Evolutionary conservation across 2,329 filamentous ascomycete genomes (phyloP), one percentile per base, ranked within the genome.

Genomic region (Rachicladosporium sp.): DNA sequence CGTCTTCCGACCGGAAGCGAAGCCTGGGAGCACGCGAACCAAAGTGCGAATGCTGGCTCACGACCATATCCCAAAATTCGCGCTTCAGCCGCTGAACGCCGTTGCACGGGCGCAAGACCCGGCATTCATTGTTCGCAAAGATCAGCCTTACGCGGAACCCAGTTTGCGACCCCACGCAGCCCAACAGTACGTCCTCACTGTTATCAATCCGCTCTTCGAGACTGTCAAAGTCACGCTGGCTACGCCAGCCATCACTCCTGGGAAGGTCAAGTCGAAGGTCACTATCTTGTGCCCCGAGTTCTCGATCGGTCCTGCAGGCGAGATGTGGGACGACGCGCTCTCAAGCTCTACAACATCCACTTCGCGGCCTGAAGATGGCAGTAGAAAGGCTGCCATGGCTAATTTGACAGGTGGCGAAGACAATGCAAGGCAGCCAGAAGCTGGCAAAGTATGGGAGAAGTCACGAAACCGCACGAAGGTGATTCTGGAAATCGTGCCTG

Each of bases 401-500:
- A 52, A 49, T 6, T 43, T 51, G 43, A 58, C 51, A 11, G 56
- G 49, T 51, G 56, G 52, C 19, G 60, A 63, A 31, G 69, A 66
- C 37, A 61, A 62, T 35, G 69, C 66, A 38, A 73, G 76, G 36
- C 78, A 76, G 54, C 76, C 83, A 10, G 87, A 93, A 60, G 84
- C 84, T 0, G 91, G 89, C 38, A 96, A 96, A 63, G 79, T 96
- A n/a, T 98, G 86, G 83, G 88, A 95, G 47, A 76, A 80, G 39
- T 89, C 88, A 0, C 71, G 88, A 29, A 98, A 96, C 59, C 95
- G 88, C 84, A 91, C 91, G 10, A 91, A 80, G 48, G 85, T 98
- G 8, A 83, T 95, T 12, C 70, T 98, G 19, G 91, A 98, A 59
- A 81, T 98, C 10, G 75, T 95, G 0, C 75, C 88, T 53, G 52